A percentile compares a stretch with the other conserved stretches of the same genome.
Conservation (phyloP, 129 eudicot genomes). For the Arctium lappa region DNA sequence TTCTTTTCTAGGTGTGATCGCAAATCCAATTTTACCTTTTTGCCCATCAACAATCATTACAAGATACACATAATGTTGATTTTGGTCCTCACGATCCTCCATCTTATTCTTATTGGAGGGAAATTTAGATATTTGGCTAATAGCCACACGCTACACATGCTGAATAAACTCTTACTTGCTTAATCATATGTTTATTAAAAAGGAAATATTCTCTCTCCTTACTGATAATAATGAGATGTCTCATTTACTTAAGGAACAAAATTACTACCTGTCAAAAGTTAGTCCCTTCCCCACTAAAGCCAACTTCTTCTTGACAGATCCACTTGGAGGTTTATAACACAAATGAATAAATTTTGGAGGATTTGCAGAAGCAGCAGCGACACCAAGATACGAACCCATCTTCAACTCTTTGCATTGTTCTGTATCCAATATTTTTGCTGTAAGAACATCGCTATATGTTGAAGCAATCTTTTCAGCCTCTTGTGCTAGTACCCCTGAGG, state of each 20-base stretch:
- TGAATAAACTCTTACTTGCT: not conserved
- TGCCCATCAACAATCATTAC: not conserved
- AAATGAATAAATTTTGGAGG: constrained; percentile 92
- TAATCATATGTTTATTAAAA: not conserved
- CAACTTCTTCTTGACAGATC: constrained; percentile 70
- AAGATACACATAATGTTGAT: not conserved
- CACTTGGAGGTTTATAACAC: constrained; percentile 79
- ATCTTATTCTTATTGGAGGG: not conserved
- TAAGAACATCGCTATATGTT: constrained; percentile 67
- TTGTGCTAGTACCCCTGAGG: constrained; percentile 72
- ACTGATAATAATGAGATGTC: not conserved
- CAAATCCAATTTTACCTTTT: not conserved
- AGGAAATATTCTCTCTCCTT: not conserved
- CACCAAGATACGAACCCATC: constrained; percentile 96
- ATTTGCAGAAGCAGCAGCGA: constrained; percentile 92
- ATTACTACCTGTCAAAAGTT: constrained; percentile 85
- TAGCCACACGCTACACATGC: not conserved
- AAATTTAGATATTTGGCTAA: not conserved
- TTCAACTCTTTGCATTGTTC: constrained; percentile 89
- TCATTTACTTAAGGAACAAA: not conserved
- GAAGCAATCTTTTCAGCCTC: constrained; percentile 91
- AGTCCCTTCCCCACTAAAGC: constrained; percentile 96
- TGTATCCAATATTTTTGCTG: constrained; percentile 62
- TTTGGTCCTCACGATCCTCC: not conserved
- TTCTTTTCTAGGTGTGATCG: not conserved